These are phyloP conservation scores for Fusarium siculi DNA, from an alignment of 2,329 filamentous ascomycete genomes.

Conservation along the genomic window DNA sequence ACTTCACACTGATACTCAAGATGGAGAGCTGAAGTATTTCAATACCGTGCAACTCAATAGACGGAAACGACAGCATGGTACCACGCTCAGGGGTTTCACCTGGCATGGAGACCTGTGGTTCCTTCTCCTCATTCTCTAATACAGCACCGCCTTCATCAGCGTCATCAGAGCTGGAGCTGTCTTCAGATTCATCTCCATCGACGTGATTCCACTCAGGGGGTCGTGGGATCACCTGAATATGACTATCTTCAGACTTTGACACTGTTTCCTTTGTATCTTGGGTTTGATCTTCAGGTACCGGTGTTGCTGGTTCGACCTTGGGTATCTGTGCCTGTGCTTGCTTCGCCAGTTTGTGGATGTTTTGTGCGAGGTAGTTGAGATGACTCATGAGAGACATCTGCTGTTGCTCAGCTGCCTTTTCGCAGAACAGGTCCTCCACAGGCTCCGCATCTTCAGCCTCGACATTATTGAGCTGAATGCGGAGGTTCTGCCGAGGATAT, in stretches of 20 bases:
- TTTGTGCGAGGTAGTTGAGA: conserved; percentile 78
- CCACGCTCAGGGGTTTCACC: conserved; percentile 67
- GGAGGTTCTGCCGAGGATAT: conserved; percentile 77
- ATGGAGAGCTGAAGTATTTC: conserved; percentile 77
- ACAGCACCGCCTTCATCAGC: conserved; percentile 56
- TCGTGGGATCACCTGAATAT: conserved; percentile 77
- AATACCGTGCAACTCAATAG: conserved; percentile 79
- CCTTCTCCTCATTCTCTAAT: conserved; percentile 46
- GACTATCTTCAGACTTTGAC: conserved; percentile 59
- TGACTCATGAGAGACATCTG: conserved; percentile 76
- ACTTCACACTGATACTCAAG: conserved; percentile 78
- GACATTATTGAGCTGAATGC: conserved; percentile 73
- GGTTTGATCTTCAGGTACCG: conserved; percentile 10
- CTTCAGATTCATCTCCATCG: conserved; percentile 59
- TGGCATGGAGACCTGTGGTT: conserved; percentile 31
- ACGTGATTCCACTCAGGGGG: conserved; percentile 78
- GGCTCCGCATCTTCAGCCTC: conserved; percentile 68
- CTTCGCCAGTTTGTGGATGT: conserved; percentile 74
- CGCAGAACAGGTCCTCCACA: conserved; percentile 73
- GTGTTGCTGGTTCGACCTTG: conserved; percentile 29
- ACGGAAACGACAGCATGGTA: conserved; percentile 82
- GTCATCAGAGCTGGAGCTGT: conserved; percentile 58
- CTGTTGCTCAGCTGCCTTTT: conserved; percentile 65
- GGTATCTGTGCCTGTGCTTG: conserved; percentile 60
- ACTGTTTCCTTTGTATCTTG: neutral